Evolutionary conservation across 139 green algal genomes (phyloP).

Genomic region (Coelastrella sp.): DNA sequence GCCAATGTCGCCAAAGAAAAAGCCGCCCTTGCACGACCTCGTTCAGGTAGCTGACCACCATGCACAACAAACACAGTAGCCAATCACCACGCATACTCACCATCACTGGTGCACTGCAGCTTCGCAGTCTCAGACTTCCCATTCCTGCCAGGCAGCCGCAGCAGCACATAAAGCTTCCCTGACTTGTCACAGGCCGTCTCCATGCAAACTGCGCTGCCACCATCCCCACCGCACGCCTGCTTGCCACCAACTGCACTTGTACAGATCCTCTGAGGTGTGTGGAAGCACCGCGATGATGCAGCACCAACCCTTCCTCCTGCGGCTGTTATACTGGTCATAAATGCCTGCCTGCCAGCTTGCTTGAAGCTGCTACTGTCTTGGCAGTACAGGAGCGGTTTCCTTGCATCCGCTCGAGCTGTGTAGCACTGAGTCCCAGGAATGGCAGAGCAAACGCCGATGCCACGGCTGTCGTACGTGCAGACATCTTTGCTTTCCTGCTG

Average conservation of each 20-base stretch:
- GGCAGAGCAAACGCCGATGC: constrained; percentile 34
- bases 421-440: constrained; percentile 4
- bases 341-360: neutral
- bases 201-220: constrained; percentile 28
- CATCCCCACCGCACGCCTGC: neutral
- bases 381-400: constrained; percentile 36
- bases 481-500: constrained; percentile 19
- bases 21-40: no score
- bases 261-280: constrained; percentile 32
- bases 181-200: constrained; percentile 9
- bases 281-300: constrained; percentile 31
- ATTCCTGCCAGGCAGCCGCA: neutral
- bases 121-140: constrained; percentile 1
- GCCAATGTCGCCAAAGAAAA: no score
- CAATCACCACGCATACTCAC: constrained; percentile 6
- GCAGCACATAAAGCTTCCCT: constrained; percentile 33
- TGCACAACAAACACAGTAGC: neutral
- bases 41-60: neutral
- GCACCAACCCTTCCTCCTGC: constrained; percentile 10
- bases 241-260: neutral
- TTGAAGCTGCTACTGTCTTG: constrained; percentile 25
- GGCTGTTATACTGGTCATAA: neutral
- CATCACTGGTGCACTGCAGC: constrained; percentile 28
- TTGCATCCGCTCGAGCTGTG: constrained; percentile 21
- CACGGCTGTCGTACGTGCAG: constrained; percentile 42